Evolutionary conservation across 73 alveolate genomes (phyloP).

Genomic region (Paramecium tetraurelia): DNA sequence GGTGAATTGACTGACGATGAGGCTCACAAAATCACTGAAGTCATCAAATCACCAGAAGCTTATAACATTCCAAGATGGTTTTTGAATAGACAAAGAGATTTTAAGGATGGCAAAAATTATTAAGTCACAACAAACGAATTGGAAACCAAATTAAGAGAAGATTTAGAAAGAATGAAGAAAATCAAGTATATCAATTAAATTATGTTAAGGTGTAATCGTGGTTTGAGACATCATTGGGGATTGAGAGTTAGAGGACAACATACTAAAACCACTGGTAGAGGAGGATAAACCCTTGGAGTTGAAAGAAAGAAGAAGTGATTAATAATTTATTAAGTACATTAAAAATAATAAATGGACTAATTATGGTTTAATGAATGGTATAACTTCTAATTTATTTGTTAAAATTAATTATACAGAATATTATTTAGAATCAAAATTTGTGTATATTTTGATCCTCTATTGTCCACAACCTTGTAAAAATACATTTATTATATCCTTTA

Average conservation of each 20-base stretch:
- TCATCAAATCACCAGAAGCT: constrained; percentile 94
- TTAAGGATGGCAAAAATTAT: constrained; percentile 89
- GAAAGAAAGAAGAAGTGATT: constrained; percentile 86
- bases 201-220: constrained; percentile 86
- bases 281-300: constrained; percentile 98
- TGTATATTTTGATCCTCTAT: background rate
- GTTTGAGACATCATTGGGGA: constrained; percentile 98
- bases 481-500: background rate
- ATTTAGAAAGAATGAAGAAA: constrained; percentile 98
- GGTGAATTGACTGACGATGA: constrained; percentile 91
- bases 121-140: constrained; percentile 89
- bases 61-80: constrained; percentile 98
- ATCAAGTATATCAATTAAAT: background rate
- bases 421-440: background rate
- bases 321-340: background rate
- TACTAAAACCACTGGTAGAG: constrained; percentile 99
- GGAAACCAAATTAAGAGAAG: constrained; percentile 97
- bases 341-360: constrained; percentile 5
- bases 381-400: background rate
- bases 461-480: background rate
- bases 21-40: constrained; percentile 92
- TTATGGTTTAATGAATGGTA: background rate
- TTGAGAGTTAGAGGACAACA: constrained; percentile 98
- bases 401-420: background rate
- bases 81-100: constrained; percentile 95